A percentile compares a stretch with the other conserved stretches of the same genome.
Evolutionary conservation across 2,329 filamentous ascomycete species (phyloP).

Genomic region (Diaporthe ampelina): DNA sequence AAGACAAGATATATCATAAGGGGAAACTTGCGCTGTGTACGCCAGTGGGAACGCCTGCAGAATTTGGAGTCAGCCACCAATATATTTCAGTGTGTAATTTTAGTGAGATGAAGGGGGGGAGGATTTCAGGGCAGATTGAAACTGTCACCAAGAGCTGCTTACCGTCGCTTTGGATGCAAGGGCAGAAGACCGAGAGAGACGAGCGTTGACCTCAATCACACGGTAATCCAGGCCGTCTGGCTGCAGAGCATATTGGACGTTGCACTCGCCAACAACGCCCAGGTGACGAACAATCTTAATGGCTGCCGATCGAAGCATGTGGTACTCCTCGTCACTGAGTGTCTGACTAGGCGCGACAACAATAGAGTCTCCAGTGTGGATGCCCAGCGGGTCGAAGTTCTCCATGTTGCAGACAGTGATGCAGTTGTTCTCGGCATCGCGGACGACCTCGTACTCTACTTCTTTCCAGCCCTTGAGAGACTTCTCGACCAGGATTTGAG

Average conservation of each 20-base stretch:
- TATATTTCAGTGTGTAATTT: too few species aligned
- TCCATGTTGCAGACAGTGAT: conserved; percentile 99
- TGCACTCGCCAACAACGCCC: conserved; percentile 97
- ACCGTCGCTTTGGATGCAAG: conserved; percentile 93
- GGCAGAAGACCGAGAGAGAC: conserved; percentile 94
- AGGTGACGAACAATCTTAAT: conserved; percentile 98
- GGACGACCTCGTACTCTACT: conserved; percentile 98
- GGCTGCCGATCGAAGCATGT: conserved; percentile 97
- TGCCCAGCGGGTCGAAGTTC: conserved; percentile 98
- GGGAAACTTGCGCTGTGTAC: conserved; percentile 78
- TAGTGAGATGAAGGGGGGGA: too few species aligned
- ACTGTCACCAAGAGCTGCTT: too few species aligned
- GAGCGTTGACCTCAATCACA: conserved; percentile 98
- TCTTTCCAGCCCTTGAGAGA: conserved; percentile 99
- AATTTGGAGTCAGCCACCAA: too few species aligned
- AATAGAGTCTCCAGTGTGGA: conserved; percentile 98
- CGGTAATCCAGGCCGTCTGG: conserved; percentile 96
- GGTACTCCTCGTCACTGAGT: conserved; percentile 97
- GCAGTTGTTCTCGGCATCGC: conserved; percentile 96
- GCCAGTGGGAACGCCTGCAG: conserved; percentile 86
- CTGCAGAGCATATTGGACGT: conserved; percentile 98
- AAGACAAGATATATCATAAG: too few species aligned
- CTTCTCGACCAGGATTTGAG: conserved; percentile 98
- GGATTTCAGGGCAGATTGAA: too few species aligned
- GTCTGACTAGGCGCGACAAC: conserved; percentile 98